Base-by-base conservation (phyloP, 768 basidiomycete genomes). In the Lactarius vividus region DNA sequence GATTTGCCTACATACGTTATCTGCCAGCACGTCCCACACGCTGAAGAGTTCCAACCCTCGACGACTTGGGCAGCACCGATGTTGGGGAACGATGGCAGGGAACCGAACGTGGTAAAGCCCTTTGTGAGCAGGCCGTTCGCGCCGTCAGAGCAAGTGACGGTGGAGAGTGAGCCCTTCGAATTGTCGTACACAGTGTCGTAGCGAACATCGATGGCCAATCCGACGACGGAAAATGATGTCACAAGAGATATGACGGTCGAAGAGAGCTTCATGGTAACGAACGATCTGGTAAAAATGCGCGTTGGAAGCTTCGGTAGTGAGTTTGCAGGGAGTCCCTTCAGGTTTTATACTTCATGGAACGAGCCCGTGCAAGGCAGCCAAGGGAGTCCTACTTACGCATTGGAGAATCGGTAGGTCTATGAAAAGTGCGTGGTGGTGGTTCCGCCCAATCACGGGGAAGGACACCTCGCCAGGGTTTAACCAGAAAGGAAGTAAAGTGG, bases 21-120 rank as follows among this genome's bases (percentile, higher is more conserved):
- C 68, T 73, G 39, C 76, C 76, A 77, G 69, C 76, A 77, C 26
- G 75, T 72, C 9, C 80, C 77, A 26, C 78, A 79, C 1, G 37
- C 57, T 2, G 70, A 8, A 8, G 75, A 74, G 67, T 76, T 39
- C 73, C 72, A 78, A 6, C 72, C 72, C 0, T 70, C 70, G 37
- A 77, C 75, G 31, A 33, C 75, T 63, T 71, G 72, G 44, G 64
- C 76, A 35, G 77, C 79, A 7, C 77, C 77, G 58, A 79, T 23
- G 31, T 74, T 49, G 29, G 77, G 77, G 63, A 75, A 77, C 1
- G 8, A 42, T 2, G 76, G 77, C 40, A 79, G 71, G 4, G 71
- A 71, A 3, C 74, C 74, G 57, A 79, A 72, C 4, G 76, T 77
- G 61, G 73, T 73, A 63, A 74, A 79, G 1, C 76, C 76, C 44